Conservation (phyloP, 2,329 filamentous ascomycete species). For the Curvularia eragrostidis region DNA sequence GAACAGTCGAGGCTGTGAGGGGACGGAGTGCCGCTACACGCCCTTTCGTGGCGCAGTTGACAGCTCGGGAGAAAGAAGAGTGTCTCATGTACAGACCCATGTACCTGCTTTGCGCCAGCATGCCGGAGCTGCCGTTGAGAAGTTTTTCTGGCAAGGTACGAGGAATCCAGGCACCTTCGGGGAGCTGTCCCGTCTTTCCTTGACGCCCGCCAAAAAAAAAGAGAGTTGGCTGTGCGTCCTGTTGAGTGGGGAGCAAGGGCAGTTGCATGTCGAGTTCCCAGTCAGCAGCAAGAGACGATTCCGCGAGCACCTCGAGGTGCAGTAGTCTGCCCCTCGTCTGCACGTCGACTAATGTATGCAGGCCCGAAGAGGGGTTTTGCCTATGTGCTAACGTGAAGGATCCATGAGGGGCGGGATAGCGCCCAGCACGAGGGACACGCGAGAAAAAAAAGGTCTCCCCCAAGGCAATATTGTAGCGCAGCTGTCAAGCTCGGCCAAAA, state of each 20-base stretch:
- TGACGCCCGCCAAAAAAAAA: slow-evolving; percentile 20
- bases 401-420: slow-evolving; percentile 11
- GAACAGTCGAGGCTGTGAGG: neutral
- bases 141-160: neutral
- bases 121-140: slow-evolving; percentile 3
- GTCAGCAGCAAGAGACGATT: slow-evolving; percentile 27
- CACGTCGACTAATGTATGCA: slow-evolving; percentile 36
- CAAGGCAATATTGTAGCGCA: neutral
- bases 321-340: slow-evolving; percentile 28
- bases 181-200: slow-evolving; percentile 11
- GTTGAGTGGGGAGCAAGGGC: slow-evolving; percentile 7
- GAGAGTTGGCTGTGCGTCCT: slow-evolving; percentile 26
- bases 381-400: slow-evolving; percentile 11
- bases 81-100: neutral
- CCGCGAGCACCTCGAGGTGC: slow-evolving; percentile 32
- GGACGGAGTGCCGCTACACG: neutral
- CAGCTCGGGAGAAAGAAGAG: neutral
- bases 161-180: slow-evolving; percentile 7
- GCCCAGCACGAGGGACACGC: neutral
- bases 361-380: slow-evolving; percentile 29
- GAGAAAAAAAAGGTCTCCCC: neutral
- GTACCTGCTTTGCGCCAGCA: neutral
- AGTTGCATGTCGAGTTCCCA: slow-evolving; percentile 18
- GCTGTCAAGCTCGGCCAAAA: neutral
- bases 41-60: neutral